Evolutionary conservation across 2,329 filamentous ascomycete species (phyloP).

Genomic region (Fusarium pininemorale): DNA sequence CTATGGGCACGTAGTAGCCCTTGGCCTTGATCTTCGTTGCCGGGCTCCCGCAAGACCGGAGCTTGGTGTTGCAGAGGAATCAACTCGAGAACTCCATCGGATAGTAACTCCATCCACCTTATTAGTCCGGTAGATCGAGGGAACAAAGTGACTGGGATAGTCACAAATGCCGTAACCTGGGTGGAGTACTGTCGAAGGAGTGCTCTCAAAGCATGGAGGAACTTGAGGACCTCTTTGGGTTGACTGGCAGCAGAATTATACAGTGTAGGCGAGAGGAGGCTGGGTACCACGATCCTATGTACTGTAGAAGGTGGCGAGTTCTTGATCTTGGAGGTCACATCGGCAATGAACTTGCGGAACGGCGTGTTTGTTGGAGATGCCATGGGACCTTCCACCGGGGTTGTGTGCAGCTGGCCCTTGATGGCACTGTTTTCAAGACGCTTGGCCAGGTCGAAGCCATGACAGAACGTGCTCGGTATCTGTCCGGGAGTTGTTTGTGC

Average conservation of each 20-base stretch:
- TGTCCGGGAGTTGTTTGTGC: constrained; percentile 33
- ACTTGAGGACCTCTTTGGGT: constrained; percentile 80
- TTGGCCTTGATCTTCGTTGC: constrained; percentile 78
- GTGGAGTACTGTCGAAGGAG: constrained; percentile 74
- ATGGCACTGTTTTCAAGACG: constrained; percentile 62
- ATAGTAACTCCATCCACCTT: constrained; percentile 85
- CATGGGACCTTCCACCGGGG: constrained; percentile 53
- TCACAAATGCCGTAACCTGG: constrained; percentile 76
- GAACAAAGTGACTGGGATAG: constrained; percentile 82
- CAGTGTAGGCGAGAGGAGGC: constrained; percentile 83
- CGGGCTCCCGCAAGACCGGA: constrained; percentile 59
- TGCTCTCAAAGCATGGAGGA: constrained; percentile 80
- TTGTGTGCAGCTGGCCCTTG: constrained; percentile 60
- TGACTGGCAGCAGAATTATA: constrained; percentile 76
- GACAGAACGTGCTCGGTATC: constrained; percentile 65
- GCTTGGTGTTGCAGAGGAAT: constrained; percentile 70
- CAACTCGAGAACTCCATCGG: constrained; percentile 87
- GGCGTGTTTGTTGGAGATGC: constrained; percentile 36
- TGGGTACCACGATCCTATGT: constrained; percentile 87
- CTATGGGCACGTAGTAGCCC: constrained; percentile 86
- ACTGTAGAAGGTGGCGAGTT: constrained; percentile 68
- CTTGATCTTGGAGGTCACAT: constrained; percentile 64
- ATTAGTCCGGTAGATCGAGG: constrained; percentile 79
- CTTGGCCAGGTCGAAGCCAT: constrained; percentile 77
- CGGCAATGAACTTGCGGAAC: constrained; percentile 71